Percentiles rank a stretch among this genome's conserved stretches.
Evolutionary conservation across 805 yeast genomes (phyloP).

Genomic region (Candida xiaguanensis): DNA sequence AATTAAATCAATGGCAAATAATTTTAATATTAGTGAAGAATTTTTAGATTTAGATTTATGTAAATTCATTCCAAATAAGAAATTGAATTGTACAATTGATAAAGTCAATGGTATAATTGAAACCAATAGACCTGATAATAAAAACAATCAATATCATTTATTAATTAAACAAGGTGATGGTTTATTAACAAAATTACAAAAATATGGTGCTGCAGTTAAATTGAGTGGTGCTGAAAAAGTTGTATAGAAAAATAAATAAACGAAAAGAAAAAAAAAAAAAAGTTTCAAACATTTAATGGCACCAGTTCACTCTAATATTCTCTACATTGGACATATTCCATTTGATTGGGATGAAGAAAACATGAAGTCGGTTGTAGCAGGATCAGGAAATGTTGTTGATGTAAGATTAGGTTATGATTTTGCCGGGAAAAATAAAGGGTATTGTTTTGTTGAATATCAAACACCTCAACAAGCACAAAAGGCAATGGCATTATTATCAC

Average conservation of each 20-base stretch:
- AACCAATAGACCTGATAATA: constrained; percentile 94
- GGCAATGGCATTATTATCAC: constrained; percentile 44
- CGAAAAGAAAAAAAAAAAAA: not conserved
- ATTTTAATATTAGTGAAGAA: constrained; percentile 84
- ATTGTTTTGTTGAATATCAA: constrained; percentile 59
- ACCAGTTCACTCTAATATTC: constrained; percentile 34
- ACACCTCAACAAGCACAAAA: constrained; percentile 48
- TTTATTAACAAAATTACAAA: constrained; percentile 88
- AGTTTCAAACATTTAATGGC: not conserved
- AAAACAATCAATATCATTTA: constrained; percentile 87
- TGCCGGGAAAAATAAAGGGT: constrained; percentile 62
- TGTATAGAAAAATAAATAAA: constrained; percentile 4
- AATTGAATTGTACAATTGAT: constrained; percentile 92
- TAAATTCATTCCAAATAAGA: constrained; percentile 88
- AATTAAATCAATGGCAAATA: constrained; percentile 87
- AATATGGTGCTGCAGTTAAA: constrained; percentile 95
- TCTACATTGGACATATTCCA: constrained; percentile 64
- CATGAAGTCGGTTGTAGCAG: constrained; percentile 61
- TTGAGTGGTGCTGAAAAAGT: constrained; percentile 86
- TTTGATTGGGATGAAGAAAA: constrained; percentile 67
- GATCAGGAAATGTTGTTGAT: constrained; percentile 68
- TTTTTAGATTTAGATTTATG: constrained; percentile 86
- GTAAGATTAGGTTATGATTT: constrained; percentile 60
- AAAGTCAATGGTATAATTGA: constrained; percentile 92
- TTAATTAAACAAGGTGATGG: constrained; percentile 91